Percentiles rank a stretch among this genome's conserved stretches.
Evolutionary conservation across 2,329 filamentous ascomycete genomes (phyloP).

Genomic region (Periconia sp.): DNA sequence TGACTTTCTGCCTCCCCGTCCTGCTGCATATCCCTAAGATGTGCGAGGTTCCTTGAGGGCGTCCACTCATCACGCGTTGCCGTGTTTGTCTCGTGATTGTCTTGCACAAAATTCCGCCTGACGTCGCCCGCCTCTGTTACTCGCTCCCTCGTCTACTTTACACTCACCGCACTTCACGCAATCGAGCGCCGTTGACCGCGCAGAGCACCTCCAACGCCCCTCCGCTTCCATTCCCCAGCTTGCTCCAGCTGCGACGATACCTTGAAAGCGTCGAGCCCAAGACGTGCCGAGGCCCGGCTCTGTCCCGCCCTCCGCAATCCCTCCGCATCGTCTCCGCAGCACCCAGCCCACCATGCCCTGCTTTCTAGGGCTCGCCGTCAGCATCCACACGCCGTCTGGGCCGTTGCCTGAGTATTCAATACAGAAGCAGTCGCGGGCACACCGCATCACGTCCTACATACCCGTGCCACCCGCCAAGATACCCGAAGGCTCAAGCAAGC

Average conservation of each 20-base stretch:
- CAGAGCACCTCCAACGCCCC: slow-evolving; percentile 17
- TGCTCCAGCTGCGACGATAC: slow-evolving; percentile 11
- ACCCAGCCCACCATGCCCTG: slow-evolving; percentile 71
- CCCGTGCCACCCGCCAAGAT: slow-evolving; percentile 89
- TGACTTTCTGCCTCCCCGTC: slow-evolving; percentile 6
- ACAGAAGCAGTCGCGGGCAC: slow-evolving; percentile 88
- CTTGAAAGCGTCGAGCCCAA: slow-evolving; percentile 10
- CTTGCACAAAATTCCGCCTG: slow-evolving; percentile 11
- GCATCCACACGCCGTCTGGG: slow-evolving; percentile 78
- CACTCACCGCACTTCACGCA: slow-evolving; percentile 18
- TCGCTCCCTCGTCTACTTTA: background rate
- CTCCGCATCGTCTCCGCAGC: slow-evolving; percentile 25
- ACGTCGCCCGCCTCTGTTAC: slow-evolving; percentile 1
- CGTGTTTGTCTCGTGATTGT: slow-evolving; percentile 24
- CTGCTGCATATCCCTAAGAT: slow-evolving; percentile 12
- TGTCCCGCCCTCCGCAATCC: slow-evolving; percentile 16
- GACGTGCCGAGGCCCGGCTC: slow-evolving; percentile 29
- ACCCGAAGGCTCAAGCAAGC: slow-evolving; percentile 69
- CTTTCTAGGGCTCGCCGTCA: slow-evolving; percentile 98
- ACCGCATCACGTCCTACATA: slow-evolving; percentile 96
- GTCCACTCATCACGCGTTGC: slow-evolving; percentile 14
- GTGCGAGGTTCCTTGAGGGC: slow-evolving; percentile 11
- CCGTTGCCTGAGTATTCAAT: slow-evolving; percentile 93
- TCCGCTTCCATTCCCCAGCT: slow-evolving; percentile 12
- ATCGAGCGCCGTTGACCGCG: slow-evolving; percentile 15